A percentile compares a stretch with the other conserved stretches of the same genome.
Conservation (phyloP, 1,284 basidiomycete species). For the Grifola frondosa region DNA sequence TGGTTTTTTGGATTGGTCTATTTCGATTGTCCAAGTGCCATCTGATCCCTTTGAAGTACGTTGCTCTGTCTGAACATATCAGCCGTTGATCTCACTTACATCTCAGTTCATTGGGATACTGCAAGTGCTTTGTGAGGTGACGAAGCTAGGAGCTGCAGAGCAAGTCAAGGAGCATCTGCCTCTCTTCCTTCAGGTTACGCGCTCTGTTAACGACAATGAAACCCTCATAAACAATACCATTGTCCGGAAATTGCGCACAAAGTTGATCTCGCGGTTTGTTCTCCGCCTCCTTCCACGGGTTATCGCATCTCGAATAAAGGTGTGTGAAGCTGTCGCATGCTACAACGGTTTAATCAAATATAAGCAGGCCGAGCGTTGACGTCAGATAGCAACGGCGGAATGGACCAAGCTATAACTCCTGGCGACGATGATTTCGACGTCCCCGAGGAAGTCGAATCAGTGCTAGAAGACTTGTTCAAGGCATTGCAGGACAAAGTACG, state of each 20-base stretch:
- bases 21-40: constrained; percentile 34
- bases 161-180: constrained; percentile 47
- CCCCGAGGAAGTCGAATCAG: constrained; percentile 77
- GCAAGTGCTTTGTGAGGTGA: constrained; percentile 73
- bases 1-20: constrained; percentile 52
- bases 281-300: constrained; percentile 70
- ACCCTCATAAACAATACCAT: constrained; percentile 55
- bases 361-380: constrained; percentile 18
- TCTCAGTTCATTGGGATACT: constrained; percentile 67
- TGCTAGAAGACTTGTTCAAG: constrained; percentile 75
- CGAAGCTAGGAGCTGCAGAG: constrained; percentile 63
- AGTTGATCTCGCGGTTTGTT: constrained; percentile 63
- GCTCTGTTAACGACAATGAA: constrained; percentile 39
- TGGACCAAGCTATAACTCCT: not conserved
- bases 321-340: constrained; percentile 19
- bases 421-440: constrained; percentile 62
- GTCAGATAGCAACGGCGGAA: not conserved
- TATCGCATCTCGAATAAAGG: no score
- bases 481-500: constrained; percentile 81
- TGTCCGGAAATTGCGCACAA: constrained; percentile 65
- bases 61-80: constrained; percentile 2
- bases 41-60: constrained; percentile 55
- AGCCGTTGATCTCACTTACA: constrained; percentile 2
- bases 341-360: not conserved
- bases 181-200: constrained; percentile 45